These are phyloP conservation scores for Bruguiera hainesii DNA, from an alignment of 441 rosid species.

Conservation along the genomic window DNA sequence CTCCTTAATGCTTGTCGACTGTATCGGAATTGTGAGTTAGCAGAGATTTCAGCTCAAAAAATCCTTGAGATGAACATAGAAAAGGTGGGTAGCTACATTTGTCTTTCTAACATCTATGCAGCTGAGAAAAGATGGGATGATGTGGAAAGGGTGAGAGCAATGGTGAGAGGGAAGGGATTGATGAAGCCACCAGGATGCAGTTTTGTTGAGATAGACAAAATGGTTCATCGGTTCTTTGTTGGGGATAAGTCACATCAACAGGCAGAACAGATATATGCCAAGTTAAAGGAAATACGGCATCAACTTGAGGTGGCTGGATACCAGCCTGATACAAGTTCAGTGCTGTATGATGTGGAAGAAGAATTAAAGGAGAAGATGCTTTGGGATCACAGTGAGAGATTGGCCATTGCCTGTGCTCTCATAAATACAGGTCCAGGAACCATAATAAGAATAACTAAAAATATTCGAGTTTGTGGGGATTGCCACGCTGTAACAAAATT, in stretches of 20 bases:
- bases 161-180: slow-evolving; percentile 24
- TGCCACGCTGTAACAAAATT: slow-evolving; percentile 20
- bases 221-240: slow-evolving; percentile 22
- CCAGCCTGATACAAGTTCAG: slow-evolving; percentile 23
- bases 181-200: slow-evolving; percentile 28
- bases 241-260: slow-evolving; percentile 29
- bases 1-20: slow-evolving; percentile 32
- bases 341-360: slow-evolving; percentile 20
- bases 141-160: slow-evolving; percentile 28
- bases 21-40: slow-evolving; percentile 29
- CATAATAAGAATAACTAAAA: slow-evolving; percentile 25
- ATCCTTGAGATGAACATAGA: slow-evolving; percentile 12
- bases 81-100: slow-evolving; percentile 25
- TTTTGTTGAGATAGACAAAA: slow-evolving; percentile 25
- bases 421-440: slow-evolving; percentile 24
- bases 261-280: slow-evolving; percentile 14
- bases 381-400: slow-evolving; percentile 27
- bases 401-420: slow-evolving; percentile 27
- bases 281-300: slow-evolving; percentile 19
- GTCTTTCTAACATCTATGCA: slow-evolving; percentile 29
- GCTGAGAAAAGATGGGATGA: slow-evolving; percentile 34
- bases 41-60: slow-evolving; percentile 24
- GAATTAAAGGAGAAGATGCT: slow-evolving; percentile 24
- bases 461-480: slow-evolving; percentile 24
- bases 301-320: slow-evolving; percentile 17